Percentiles rank a stretch among this genome's conserved stretches.
phyloP scores from a whole-genome alignment of 2,329 filamentous ascomycete genomes.

The Diaporthe velutina region DNA sequence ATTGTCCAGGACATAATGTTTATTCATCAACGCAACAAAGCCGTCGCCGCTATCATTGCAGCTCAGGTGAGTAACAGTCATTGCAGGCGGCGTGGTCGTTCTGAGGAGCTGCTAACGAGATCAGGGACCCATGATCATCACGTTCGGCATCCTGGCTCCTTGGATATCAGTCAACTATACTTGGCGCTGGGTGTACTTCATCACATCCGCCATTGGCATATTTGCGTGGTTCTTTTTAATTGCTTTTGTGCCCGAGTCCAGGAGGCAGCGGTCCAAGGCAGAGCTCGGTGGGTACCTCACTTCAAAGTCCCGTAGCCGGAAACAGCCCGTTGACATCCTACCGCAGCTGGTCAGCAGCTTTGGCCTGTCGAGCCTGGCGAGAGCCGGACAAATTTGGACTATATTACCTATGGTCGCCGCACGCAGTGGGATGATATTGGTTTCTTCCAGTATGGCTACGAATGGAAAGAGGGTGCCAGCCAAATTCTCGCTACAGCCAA shows the following conservation, averaged over 20 bases:
- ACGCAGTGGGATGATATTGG: conserved; percentile 48
- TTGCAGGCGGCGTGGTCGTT: no score
- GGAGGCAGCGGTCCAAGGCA: conserved; percentile 47
- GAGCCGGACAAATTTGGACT: conserved; percentile 46
- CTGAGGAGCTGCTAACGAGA: neutral
- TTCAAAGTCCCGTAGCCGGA: no score
- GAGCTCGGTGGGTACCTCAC: conserved; percentile 45
- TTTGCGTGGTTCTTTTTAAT: conserved; percentile 51
- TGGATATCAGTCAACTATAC: conserved; percentile 47
- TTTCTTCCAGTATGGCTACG: conserved; percentile 47
- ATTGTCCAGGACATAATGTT: conserved; percentile 55
- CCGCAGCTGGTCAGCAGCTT: conserved; percentile 1
- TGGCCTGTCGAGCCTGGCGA: conserved; percentile 42
- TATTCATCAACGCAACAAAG: conserved; percentile 53
- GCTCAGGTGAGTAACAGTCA: conserved; percentile 34
- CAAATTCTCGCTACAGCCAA: conserved; percentile 47
- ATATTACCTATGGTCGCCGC: conserved; percentile 43
- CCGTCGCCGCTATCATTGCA: conserved; percentile 49
- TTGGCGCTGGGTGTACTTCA: conserved; percentile 53
- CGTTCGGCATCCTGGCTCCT: conserved; percentile 46
- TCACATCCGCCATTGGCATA: conserved; percentile 48
- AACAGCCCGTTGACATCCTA: neutral
- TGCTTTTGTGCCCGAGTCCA: conserved; percentile 50
- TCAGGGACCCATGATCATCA: conserved; percentile 48
- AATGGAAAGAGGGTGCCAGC: conserved; percentile 43